Evolutionary conservation across 805 yeast species (phyloP), one percentile per base, ranked within the genome.

Genomic region (Barnettozyma siamensis): DNA sequence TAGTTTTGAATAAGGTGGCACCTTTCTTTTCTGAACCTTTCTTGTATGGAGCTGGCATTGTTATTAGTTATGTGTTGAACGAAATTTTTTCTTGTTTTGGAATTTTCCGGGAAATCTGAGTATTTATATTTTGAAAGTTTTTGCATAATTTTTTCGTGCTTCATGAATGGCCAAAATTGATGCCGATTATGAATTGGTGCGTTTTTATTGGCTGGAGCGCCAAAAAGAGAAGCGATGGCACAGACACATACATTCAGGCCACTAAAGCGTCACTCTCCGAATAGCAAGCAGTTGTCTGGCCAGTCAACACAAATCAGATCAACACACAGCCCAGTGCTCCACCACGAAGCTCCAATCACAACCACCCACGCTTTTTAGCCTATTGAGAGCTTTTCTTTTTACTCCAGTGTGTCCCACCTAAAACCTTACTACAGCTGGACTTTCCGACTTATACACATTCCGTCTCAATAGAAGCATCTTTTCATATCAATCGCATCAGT

Each of bases 1-100:
- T 88, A 54, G 98, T 93, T 76, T 93, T 93, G 83, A 93, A 93
- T 55, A 93, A 77, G 65, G 87, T 87, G 56, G 98, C 98, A 78
- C 99, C 99, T 76, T 93, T 93, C 75, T 83, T 80, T 53, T 79
- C 87, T 59, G 79, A 76, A 67, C 89, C 83, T 58, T 54, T 51
- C 47, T 57, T 57, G 55, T 33, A 57, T 57, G 60, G 60, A 50
- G 60, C 60, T 55, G 60, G 60, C 60, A 57, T 57, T 50, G 31
- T 51, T 38, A 29, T 21, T 34, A 7, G 24, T 21, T 21, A 9
- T 21, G n/a, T 21, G 8, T 30, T 24, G n/a, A 16, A 31, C 33
- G 31, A 16, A 10, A 6, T 23, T 27, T 3, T 28, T 17, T 23
- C 2, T n/a, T 16, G 34, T 27, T 16, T 20, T 19, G 13, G 9